Evolutionary conservation across 257 asterid species (phyloP).

Genomic region (Oldenlandia corymbosa): DNA sequence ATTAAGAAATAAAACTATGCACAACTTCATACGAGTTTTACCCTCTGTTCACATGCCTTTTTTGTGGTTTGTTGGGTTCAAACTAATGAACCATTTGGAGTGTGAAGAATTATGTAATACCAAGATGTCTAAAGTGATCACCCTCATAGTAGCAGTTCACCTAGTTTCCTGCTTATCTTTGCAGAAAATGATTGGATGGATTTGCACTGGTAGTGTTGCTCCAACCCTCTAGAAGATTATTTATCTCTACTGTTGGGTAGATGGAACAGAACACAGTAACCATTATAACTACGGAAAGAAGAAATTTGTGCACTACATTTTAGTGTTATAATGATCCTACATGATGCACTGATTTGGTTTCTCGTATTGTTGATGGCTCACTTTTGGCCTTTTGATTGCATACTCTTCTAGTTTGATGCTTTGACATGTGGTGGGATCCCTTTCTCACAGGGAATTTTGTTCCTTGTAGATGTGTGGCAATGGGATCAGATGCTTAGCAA

Average conservation of each 20-base stretch:
- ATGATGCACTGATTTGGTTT: neutral
- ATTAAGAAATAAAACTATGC: neutral
- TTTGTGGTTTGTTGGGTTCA: neutral
- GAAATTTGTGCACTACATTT: neutral
- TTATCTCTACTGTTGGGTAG: conserved; percentile 3
- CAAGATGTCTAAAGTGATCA: neutral
- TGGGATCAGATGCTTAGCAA: conserved; percentile 94
- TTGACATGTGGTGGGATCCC: neutral
- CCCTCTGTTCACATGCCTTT: neutral
- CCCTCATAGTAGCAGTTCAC: conserved; percentile 29
- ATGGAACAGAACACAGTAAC: neutral
- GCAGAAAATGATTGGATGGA: conserved; percentile 30
- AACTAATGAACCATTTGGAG: neutral
- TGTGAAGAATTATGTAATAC: neutral
- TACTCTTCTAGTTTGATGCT: neutral
- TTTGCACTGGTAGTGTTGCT: conserved; percentile 92
- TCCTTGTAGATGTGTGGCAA: conserved; percentile 87
- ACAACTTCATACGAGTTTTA: neutral
- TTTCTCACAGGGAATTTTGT: conserved; percentile 3
- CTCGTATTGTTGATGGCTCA: neutral
- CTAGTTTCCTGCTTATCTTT: conserved; percentile 93
- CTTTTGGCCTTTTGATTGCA: neutral
- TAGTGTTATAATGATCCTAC: neutral
- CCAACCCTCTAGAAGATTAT: conserved; percentile 49
- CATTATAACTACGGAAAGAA: conserved; percentile 1